Conservation (phyloP, 2,329 filamentous ascomycete genomes). For the Paraphoma sp. region DNA sequence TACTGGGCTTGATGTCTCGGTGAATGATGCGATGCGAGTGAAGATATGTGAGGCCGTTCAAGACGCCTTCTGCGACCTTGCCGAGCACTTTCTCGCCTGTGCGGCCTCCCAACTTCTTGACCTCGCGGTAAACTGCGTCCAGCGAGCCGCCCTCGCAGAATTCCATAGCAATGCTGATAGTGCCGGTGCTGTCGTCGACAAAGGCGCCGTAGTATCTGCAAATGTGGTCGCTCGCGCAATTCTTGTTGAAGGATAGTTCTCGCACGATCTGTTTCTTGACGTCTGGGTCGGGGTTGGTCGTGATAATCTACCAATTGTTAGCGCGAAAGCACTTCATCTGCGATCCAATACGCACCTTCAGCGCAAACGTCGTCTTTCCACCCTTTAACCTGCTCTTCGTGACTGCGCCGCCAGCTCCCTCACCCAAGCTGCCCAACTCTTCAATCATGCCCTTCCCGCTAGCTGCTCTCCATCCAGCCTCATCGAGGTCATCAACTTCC, state of each 20-base stretch:
- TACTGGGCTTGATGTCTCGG: conserved; percentile 97
- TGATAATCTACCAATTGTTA: conserved; percentile 73
- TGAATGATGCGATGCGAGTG: conserved; percentile 97
- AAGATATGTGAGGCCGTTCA: conserved; percentile 92
- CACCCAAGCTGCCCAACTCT: conserved; percentile 87
- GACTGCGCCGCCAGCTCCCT: conserved; percentile 94
- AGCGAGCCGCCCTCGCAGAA: conserved; percentile 97
- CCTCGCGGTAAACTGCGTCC: conserved; percentile 96
- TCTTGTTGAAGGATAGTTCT: conserved; percentile 97
- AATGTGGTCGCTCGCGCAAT: conserved; percentile 93
- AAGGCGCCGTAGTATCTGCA: conserved; percentile 98
- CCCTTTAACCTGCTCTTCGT: conserved; percentile 88
- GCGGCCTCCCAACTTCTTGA: conserved; percentile 91
- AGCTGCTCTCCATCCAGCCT: conserved; percentile 93
- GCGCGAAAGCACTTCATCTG: not conserved
- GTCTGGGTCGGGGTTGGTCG: conserved; percentile 95
- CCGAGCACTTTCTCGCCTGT: conserved; percentile 97
- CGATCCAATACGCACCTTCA: conserved; percentile 71
- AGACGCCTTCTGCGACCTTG: conserved; percentile 93
- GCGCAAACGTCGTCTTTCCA: conserved; percentile 91
- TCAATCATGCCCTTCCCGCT: conserved; percentile 87
- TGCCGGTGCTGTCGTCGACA: conserved; percentile 92
- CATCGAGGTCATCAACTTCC: conserved; percentile 93
- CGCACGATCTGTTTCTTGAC: conserved; percentile 98
- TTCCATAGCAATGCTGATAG: conserved; percentile 98